A percentile compares a stretch with the other conserved stretches of the same genome.
phyloP scores from a whole-genome alignment of 2,329 filamentous ascomycete genomes.

The Paraphoma sp. region DNA sequence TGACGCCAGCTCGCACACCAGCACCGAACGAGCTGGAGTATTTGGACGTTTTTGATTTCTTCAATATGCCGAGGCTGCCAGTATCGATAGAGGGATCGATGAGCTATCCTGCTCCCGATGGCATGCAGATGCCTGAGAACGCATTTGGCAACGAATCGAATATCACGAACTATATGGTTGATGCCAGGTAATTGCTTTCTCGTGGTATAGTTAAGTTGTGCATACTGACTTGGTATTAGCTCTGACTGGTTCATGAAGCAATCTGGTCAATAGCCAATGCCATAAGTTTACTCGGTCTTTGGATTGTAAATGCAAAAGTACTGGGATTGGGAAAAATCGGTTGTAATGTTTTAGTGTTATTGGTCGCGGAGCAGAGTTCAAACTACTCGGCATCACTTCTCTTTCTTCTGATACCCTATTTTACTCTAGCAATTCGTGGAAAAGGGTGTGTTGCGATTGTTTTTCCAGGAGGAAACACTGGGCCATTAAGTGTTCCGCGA shows the following conservation, averaged over 20 bases:
- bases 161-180: conserved; percentile 79
- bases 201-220: not conserved
- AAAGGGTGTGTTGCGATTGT: not conserved
- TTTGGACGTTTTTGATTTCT: conserved; percentile 92
- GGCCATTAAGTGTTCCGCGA: no score
- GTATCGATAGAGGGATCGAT: conserved; percentile 43
- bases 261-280: not conserved
- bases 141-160: conserved; percentile 69
- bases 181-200: conserved; percentile 61
- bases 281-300: not conserved
- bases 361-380: not conserved
- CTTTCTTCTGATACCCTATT: conserved; percentile 7
- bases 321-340: no score
- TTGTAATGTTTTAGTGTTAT: not conserved
- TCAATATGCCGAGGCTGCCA: conserved; percentile 82
- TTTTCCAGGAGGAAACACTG: no score
- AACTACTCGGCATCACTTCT: not conserved
- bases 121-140: conserved; percentile 33
- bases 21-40: conserved; percentile 87
- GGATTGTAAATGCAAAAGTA: no score
- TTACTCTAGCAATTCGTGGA: not conserved
- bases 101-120: conserved; percentile 37
- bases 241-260: not conserved
- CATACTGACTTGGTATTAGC: not conserved
- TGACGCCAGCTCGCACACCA: conserved; percentile 70